These are phyloP conservation scores for Papilionanthe hybrid DNA, from an alignment of 116 monocot genomes.

Conservation along the genomic window DNA sequence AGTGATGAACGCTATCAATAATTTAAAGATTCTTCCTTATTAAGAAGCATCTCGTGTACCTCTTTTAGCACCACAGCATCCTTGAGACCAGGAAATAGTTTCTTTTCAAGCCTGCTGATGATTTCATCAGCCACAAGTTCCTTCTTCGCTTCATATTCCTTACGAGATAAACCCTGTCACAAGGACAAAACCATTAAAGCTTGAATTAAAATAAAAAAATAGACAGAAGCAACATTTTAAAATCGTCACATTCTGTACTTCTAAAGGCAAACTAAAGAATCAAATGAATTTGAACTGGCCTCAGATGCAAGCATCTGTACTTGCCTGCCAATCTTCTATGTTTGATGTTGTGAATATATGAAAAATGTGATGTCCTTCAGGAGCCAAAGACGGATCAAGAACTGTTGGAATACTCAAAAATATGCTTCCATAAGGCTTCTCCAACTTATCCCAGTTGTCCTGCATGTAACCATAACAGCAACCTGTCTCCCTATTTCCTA, in stretches of 20 bases:
- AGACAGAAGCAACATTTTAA: background rate
- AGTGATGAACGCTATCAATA: background rate
- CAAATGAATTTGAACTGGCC: background rate
- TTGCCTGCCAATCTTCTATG: slow-evolving; percentile 95
- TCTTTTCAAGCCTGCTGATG: slow-evolving; percentile 77
- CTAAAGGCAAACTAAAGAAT: background rate
- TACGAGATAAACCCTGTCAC: slow-evolving; percentile 55
- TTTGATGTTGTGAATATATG: slow-evolving; percentile 91
- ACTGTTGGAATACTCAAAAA: slow-evolving; percentile 98
- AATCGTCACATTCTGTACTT: background rate
- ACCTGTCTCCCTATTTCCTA: background rate
- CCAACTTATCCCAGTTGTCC: slow-evolving; percentile 79
- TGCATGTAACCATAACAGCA: slow-evolving; percentile 19
- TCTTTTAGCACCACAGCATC: slow-evolving; percentile 80
- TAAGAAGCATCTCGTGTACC: slow-evolving; percentile 30
- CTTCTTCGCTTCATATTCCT: slow-evolving; percentile 80
- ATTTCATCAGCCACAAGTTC: slow-evolving; percentile 67
- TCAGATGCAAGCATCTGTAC: background rate
- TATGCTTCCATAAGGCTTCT: slow-evolving; percentile 92
- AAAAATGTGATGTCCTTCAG: slow-evolving; percentile 95
- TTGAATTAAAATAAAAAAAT: background rate
- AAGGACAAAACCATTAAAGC: slow-evolving; percentile 7
- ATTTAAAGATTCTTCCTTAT: background rate
- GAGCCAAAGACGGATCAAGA: slow-evolving; percentile 92
- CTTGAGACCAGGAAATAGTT: slow-evolving; percentile 87